Percentiles rank a stretch among this genome's conserved stretches.
These are phyloP conservation scores for Arabidopsis hybrid DNA, from an alignment of 441 rosid genomes.

Conservation along the genomic window DNA sequence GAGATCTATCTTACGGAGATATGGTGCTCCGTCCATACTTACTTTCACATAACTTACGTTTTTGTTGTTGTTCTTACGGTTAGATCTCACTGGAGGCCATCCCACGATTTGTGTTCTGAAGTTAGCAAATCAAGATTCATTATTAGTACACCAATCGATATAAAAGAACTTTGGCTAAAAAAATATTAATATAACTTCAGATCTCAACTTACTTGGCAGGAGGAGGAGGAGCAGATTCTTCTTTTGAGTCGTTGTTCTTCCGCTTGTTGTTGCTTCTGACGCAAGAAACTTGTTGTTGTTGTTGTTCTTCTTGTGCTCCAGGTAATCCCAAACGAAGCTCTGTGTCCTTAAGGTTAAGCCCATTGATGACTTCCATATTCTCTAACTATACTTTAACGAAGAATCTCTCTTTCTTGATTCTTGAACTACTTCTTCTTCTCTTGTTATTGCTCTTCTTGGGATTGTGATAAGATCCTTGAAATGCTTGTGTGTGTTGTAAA, in stretches of 20 bases:
- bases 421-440: constrained; percentile 4
- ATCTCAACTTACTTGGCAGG: constrained; percentile 69
- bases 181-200: background rate
- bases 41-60: constrained; percentile 78
- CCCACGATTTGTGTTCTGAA: constrained; percentile 86
- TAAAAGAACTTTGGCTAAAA: background rate
- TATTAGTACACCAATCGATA: background rate
- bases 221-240: constrained; percentile 47
- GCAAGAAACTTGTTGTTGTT: constrained; percentile 43
- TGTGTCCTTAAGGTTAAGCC: constrained; percentile 73
- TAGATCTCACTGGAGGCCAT: constrained; percentile 89
- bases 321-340: constrained; percentile 88
- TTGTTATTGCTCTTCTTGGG: constrained; percentile 21
- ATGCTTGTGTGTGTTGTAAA: constrained; percentile 24
- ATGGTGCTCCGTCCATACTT: constrained; percentile 95
- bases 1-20: constrained; percentile 85
- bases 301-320: constrained; percentile 55
- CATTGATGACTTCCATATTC: constrained; percentile 45
- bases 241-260: constrained; percentile 36
- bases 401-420: background rate
- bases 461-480: constrained; percentile 37
- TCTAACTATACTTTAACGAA: constrained; percentile 42
- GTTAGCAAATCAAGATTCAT: constrained; percentile 27
- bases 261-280: constrained; percentile 75
- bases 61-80: constrained; percentile 66